A percentile compares a stretch with the other conserved stretches of the same genome.
Conservation (phyloP, 78 protist species). For the Emiliania huxleyi region DNA sequence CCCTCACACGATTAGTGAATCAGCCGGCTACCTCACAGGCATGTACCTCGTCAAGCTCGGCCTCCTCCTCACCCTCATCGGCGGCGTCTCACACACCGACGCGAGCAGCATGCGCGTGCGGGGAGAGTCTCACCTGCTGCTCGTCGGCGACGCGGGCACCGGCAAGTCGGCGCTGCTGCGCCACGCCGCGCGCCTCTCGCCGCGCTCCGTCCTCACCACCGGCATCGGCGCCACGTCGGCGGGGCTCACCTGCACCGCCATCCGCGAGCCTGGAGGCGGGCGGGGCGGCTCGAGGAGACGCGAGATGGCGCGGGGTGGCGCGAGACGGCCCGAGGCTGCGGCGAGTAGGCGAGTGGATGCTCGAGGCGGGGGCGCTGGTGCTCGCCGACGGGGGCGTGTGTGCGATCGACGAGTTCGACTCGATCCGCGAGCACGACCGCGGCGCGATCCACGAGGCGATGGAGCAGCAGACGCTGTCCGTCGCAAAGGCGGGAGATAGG, state of each 20-base stretch:
- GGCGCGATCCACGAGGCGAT: conserved; percentile 72
- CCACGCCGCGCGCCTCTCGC: conserved; percentile 80
- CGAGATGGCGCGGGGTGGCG: conserved; percentile 57
- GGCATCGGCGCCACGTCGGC: conserved; percentile 90
- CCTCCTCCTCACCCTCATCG: conserved; percentile 76
- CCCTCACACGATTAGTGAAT: no score
- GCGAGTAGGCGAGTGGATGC: conserved; percentile 70
- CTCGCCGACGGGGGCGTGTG: conserved; percentile 99
- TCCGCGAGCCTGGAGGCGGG: conserved; percentile 62
- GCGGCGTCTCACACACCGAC: conserved; percentile 76
- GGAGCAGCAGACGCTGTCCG: conserved; percentile 98
- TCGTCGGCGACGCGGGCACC: conserved; percentile 96
- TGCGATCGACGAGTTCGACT: conserved; percentile 95
- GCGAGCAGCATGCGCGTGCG: conserved; percentile 61
- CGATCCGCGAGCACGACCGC: conserved; percentile 80
- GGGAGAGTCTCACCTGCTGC: conserved; percentile 91
- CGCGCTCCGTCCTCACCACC: conserved; percentile 91
- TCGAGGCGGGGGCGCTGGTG: conserved; percentile 97
- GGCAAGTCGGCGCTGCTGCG: conserved; percentile 78
- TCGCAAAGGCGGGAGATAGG: conserved; percentile 95
- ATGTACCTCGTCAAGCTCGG: conserved; percentile 82
- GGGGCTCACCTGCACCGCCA: conserved; percentile 85
- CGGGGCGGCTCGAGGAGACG: no score
- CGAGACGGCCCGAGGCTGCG: no score
- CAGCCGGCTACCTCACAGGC: no score